These are phyloP conservation scores for Chlamydomonas schloesseri DNA, from an alignment of 139 green algal genomes.

Conservation along the genomic window DNA sequence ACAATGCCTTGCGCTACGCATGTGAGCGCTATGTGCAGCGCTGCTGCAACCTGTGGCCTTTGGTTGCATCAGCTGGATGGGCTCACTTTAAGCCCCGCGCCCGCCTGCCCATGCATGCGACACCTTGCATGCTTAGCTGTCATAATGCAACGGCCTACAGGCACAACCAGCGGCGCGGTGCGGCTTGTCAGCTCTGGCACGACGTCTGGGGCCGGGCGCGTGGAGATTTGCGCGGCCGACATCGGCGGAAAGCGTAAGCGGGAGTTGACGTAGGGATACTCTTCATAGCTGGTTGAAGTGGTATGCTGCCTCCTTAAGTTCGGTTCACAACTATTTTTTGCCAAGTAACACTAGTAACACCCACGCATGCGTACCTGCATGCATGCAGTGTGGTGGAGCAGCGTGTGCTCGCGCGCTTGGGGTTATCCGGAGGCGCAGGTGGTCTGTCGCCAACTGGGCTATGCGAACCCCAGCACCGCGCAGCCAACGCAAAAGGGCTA, in stretches of 20 bases:
- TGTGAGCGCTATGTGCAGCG: not conserved
- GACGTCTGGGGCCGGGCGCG: not conserved
- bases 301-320: no score
- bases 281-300: no score
- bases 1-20: not conserved
- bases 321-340: not conserved
- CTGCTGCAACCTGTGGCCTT: no score
- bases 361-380: not conserved
- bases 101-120: no score
- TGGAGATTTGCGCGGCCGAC: conserved; percentile 20
- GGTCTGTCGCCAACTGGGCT: conserved; percentile 1
- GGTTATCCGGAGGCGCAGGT: conserved; percentile 27
- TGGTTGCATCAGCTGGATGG: no score
- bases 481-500: not conserved
- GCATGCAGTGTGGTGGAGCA: conserved; percentile 18
- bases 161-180: not conserved
- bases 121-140: not conserved
- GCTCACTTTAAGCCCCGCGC: no score
- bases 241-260: not conserved
- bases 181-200: not conserved
- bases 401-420: not conserved
- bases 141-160: not conserved
- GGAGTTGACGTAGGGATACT: not conserved
- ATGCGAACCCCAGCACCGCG: not conserved
- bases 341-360: not conserved